Conservation (phyloP, 164 flowering plant species). For the Vitis labrusca region DNA sequence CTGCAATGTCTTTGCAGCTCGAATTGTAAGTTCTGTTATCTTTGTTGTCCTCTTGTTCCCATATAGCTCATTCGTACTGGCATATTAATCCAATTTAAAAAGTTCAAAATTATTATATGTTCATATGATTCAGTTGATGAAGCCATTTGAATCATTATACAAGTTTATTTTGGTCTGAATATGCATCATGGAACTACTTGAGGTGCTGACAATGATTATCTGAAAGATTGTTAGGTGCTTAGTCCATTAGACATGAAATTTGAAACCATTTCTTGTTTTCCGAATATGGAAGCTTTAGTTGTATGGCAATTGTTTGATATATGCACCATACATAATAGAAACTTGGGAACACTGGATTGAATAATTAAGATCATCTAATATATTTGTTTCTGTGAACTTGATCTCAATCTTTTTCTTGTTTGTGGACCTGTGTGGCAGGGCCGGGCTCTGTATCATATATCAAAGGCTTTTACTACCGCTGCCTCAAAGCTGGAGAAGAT, state of each 20-base stretch:
- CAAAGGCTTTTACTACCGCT: constrained; percentile 89
- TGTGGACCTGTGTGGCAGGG: constrained; percentile 49
- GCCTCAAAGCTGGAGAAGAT: constrained; percentile 91
- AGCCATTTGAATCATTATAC: background rate
- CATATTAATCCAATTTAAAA: too few species aligned
- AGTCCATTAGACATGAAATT: background rate
- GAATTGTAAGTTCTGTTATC: constrained; percentile 62
- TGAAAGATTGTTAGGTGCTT: background rate
- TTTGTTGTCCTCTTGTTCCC: background rate
- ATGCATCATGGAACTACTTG: too few species aligned
- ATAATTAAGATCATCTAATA: background rate
- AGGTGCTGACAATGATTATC: background rate
- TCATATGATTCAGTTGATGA: too few species aligned
- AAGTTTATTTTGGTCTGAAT: background rate
- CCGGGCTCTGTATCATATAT: constrained; percentile 78
- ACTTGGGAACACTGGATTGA: background rate
- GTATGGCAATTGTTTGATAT: background rate
- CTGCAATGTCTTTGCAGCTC: constrained; percentile 82
- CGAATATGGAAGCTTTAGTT: background rate
- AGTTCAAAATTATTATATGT: too few species aligned
- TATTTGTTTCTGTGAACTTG: background rate
- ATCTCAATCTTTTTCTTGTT: background rate
- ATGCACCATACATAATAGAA: background rate
- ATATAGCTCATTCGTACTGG: background rate
- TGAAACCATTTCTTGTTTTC: background rate